phyloP scores from a whole-genome alignment of 2,329 filamentous ascomycete genomes.

The Scedosporium apiospermum region DNA sequence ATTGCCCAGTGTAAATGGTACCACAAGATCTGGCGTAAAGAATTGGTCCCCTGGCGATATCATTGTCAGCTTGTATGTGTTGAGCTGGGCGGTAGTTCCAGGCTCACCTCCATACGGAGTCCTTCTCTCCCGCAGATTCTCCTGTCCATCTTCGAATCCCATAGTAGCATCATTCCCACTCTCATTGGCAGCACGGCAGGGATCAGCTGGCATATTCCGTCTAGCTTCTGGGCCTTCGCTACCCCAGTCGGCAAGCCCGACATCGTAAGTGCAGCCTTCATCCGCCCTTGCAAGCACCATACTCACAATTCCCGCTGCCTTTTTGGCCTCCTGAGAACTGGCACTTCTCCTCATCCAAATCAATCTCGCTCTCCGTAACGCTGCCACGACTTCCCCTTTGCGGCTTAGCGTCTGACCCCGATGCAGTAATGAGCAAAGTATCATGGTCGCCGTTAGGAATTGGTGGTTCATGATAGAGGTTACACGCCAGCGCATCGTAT shows the following conservation, averaged over 20 bases:
- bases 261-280: not conserved
- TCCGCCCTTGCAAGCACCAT: not conserved
- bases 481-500: slow-evolving; percentile 14
- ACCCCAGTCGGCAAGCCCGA: not conserved
- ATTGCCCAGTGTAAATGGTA: not conserved
- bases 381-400: not conserved
- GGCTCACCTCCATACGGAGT: too few relatives aligned
- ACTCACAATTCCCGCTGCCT: not conserved
- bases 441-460: slow-evolving; percentile 17
- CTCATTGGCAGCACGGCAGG: too few relatives aligned
- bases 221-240: not conserved
- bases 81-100: not conserved
- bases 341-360: not conserved
- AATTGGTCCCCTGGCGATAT: not conserved
- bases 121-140: too few relatives aligned
- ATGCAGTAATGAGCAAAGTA: slow-evolving; percentile 11
- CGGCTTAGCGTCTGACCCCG: not conserved
- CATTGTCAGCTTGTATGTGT: not conserved
- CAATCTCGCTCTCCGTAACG: not conserved
- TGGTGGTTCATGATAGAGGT: slow-evolving; percentile 14
- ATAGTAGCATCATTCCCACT: too few relatives aligned
- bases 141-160: too few relatives aligned
- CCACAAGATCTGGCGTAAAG: not conserved
- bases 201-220: not conserved
- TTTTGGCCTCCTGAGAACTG: not conserved